Percentiles rank a stretch among this genome's conserved stretches.
These are phyloP conservation scores for Euryodendron excelsum DNA, from an alignment of 148 eudicot genomes.

Conservation along the genomic window DNA sequence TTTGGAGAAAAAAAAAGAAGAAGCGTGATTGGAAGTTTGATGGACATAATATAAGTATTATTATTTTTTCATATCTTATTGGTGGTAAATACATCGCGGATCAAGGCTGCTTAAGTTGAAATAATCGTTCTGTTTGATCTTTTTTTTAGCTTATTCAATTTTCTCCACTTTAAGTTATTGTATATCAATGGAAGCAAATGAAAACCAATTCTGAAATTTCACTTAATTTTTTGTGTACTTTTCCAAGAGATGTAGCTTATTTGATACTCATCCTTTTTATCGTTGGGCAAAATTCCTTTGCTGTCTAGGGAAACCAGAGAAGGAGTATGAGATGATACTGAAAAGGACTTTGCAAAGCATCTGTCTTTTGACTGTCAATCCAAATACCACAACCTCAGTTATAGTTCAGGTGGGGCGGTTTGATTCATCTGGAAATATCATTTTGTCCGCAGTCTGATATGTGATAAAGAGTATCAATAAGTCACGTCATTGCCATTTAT, in stretches of 20 bases:
- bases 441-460: neutral
- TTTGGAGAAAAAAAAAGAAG: neutral
- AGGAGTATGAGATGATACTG: constrained; percentile 82
- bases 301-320: constrained; percentile 71
- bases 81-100: neutral
- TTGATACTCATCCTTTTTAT: neutral
- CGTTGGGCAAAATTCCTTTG: constrained; percentile 1
- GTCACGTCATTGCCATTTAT: neutral
- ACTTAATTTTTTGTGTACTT: neutral
- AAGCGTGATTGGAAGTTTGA: neutral
- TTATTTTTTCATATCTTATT: neutral
- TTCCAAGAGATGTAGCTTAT: neutral
- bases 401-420: constrained; percentile 62
- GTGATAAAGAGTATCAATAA: neutral
- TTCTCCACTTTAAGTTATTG: neutral
- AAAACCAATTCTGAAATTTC: neutral
- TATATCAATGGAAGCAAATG: neutral
- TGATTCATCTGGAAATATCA: constrained; percentile 5
- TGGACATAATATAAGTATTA: neutral
- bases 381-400: constrained; percentile 83
- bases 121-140: neutral
- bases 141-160: neutral
- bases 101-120: neutral
- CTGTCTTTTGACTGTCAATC: constrained; percentile 70
- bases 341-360: constrained; percentile 88